Conservation (phyloP, 805 yeast genomes). For the Sugiyamaella lignohabitans region DNA sequence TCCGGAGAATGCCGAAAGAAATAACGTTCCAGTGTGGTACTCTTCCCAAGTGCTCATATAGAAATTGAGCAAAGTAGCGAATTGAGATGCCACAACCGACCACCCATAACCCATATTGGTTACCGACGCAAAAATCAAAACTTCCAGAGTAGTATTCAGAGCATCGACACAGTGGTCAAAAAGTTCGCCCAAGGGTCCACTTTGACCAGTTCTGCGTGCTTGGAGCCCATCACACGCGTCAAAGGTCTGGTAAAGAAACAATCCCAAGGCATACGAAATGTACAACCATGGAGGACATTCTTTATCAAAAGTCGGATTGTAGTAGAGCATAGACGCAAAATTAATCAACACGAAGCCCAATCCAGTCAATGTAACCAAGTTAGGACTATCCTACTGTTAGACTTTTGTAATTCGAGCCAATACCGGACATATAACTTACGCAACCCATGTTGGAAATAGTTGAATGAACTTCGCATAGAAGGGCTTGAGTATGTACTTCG, state of each 20-base stretch:
- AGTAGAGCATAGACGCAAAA: slow-evolving; percentile 56
- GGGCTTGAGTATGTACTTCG: slow-evolving; percentile 69
- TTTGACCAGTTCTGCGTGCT: slow-evolving; percentile 91
- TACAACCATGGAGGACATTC: slow-evolving; percentile 73
- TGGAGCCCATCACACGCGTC: slow-evolving; percentile 96
- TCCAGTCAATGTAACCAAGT: slow-evolving; percentile 76
- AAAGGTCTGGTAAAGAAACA: slow-evolving; percentile 88
- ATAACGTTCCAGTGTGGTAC: slow-evolving; percentile 79
- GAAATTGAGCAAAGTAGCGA: slow-evolving; percentile 47
- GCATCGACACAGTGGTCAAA: slow-evolving; percentile 80
- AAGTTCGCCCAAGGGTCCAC: slow-evolving; percentile 89
- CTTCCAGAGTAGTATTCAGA: slow-evolving; percentile 64
- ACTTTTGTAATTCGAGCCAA: not conserved
- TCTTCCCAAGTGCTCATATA: slow-evolving; percentile 95
- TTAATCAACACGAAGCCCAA: slow-evolving; percentile 63
- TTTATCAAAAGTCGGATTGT: slow-evolving; percentile 59
- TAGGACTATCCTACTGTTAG: slow-evolving; percentile 43
- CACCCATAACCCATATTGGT: slow-evolving; percentile 63
- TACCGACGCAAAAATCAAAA: slow-evolving; percentile 62
- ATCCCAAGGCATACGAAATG: slow-evolving; percentile 67
- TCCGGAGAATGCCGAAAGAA: slow-evolving; percentile 73
- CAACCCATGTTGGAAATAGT: slow-evolving; percentile 79
- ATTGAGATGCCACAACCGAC: slow-evolving; percentile 35
- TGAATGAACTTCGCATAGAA: slow-evolving; percentile 72
- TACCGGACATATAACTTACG: slow-evolving; percentile 31